A percentile compares a stretch with the other conserved stretches of the same genome.
Conservation (phyloP, 768 basidiomycete genomes). For the Terana coerulea region DNA sequence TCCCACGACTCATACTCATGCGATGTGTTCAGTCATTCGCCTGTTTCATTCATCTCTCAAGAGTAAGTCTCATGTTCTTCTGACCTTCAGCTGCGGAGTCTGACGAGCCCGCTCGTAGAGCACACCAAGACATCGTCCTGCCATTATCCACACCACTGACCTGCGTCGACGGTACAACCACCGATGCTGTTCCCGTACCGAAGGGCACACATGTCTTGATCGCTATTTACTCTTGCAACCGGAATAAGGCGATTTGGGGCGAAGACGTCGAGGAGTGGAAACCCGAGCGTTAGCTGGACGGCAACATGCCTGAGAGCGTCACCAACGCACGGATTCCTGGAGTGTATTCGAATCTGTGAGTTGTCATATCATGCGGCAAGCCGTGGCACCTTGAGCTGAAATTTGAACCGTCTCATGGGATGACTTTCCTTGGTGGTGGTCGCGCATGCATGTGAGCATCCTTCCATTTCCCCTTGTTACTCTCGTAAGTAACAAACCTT, state of each 20-base stretch:
- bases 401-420: not conserved
- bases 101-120: conserved; percentile 21
- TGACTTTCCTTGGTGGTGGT: conserved; percentile 15
- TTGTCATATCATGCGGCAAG: not conserved
- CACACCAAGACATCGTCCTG: conserved; percentile 49
- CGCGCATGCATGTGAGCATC: conserved; percentile 12
- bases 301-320: conserved; percentile 7
- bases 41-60: conserved; percentile 1
- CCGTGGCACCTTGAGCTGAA: conserved; percentile 7
- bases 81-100: not conserved
- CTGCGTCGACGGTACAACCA: conserved; percentile 33
- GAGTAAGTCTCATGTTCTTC: not conserved
- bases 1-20: not conserved
- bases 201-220: conserved; percentile 41
- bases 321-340: conserved; percentile 9
- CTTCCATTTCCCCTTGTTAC: conserved; percentile 3
- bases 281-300: conserved; percentile 56
- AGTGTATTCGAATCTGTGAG: conserved; percentile 13
- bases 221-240: conserved; percentile 44
- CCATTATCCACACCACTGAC: conserved; percentile 38
- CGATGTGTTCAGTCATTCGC: conserved; percentile 10
- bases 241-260: conserved; percentile 53
- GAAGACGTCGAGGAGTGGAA: conserved; percentile 48
- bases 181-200: conserved; percentile 36
- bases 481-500: not conserved